Evolutionary conservation across 2,329 filamentous ascomycete genomes (phyloP).

Genomic region (Chaetomium strumarium): DNA sequence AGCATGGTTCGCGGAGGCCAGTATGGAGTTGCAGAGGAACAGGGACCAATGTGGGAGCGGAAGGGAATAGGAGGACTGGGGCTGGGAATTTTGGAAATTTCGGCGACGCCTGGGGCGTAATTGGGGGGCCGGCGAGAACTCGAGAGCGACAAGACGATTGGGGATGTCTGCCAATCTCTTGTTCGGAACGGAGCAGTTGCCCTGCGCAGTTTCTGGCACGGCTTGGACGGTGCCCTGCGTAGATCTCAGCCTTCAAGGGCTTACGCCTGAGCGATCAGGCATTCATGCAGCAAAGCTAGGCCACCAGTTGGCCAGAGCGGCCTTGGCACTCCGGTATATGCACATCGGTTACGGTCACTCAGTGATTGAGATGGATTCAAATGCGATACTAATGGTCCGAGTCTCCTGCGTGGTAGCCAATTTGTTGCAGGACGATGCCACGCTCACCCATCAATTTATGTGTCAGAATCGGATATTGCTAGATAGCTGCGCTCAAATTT

Average conservation of each 20-base stretch:
- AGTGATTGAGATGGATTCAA: background rate
- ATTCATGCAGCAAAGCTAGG: conserved; percentile 23
- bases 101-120: conserved; percentile 25
- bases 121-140: conserved; percentile 22
- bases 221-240: conserved; percentile 16
- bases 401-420: background rate
- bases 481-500: too few species aligned
- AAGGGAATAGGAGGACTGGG: conserved; percentile 20
- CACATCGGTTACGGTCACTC: background rate
- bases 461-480: background rate
- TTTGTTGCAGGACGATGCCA: background rate
- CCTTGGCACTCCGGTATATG: conserved; percentile 23
- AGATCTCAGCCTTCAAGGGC: conserved; percentile 21
- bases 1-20: conserved; percentile 22
- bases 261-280: conserved; percentile 25
- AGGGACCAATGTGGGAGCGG: conserved; percentile 19
- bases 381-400: background rate
- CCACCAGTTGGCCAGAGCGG: conserved; percentile 15
- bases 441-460: background rate
- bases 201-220: conserved; percentile 27
- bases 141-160: conserved; percentile 25
- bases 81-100: conserved; percentile 27
- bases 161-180: conserved; percentile 25
- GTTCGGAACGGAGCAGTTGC: conserved; percentile 12
- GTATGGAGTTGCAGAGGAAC: conserved; percentile 14